phyloP scores from a whole-genome alignment of 192 early-diverging fungal species.

The Dimargaris verticillata region DNA sequence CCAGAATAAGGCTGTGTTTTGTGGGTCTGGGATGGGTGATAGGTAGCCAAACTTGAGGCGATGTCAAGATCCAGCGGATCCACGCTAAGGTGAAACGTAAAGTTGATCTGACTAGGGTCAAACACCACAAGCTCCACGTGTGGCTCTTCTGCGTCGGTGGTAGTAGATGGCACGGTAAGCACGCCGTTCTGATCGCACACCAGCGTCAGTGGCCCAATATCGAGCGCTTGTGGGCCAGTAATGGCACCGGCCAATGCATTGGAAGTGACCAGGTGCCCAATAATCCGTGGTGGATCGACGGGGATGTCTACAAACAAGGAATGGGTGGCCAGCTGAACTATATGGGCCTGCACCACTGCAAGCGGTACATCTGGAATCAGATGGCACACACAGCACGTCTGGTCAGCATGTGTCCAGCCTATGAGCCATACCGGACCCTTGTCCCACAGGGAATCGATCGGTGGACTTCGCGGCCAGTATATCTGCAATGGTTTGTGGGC shows the following conservation, averaged over 20 bases:
- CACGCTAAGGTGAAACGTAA: slow-evolving; percentile 2
- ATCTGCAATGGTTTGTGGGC: slow-evolving; percentile 13
- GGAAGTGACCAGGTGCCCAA: neutral
- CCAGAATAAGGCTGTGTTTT: too few species aligned
- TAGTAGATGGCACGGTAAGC: neutral
- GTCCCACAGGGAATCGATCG: neutral
- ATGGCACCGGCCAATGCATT: neutral
- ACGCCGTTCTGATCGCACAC: too few species aligned
- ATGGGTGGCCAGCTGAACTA: slow-evolving; percentile 13
- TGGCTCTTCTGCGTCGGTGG: neutral
- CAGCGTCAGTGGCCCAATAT: neutral
- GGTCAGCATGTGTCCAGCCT: neutral
- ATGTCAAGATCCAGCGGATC: slow-evolving; percentile 2
- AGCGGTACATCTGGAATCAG: slow-evolving; percentile 12
- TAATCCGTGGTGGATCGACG: slow-evolving; percentile 1
- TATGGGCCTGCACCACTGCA: slow-evolving; percentile 17
- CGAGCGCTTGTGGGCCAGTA: neutral
- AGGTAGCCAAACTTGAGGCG: neutral
- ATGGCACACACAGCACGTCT: neutral
- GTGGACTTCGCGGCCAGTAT: neutral
- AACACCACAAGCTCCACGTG: neutral
- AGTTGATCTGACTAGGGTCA: slow-evolving; percentile 11
- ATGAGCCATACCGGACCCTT: slow-evolving; percentile 21
- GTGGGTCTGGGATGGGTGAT: too few species aligned
- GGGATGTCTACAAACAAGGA: slow-evolving; percentile 13